Base-by-base conservation (phyloP, 306 rosid species). In the Quercus robur region DNA sequence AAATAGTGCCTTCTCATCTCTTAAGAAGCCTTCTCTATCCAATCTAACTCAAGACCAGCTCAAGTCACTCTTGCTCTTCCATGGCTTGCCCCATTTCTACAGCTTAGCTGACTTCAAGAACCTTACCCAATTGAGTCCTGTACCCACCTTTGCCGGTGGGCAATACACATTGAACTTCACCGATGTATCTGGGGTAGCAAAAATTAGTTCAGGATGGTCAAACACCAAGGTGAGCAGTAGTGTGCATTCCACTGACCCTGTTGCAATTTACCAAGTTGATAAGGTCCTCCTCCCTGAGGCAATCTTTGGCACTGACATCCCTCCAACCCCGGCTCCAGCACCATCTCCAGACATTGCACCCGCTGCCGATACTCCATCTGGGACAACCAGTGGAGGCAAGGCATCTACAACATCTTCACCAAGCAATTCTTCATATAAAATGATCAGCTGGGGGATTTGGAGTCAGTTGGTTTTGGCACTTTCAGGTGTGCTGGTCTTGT, bases 71-170 rank as follows among this genome's bases (percentile, higher is more conserved):
- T 17, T 91, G 38, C 88, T 90, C 17, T 95, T 93, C 91, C 99
- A 95, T 80, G 98, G 90, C 41, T 76, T 95, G 88, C 88, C 98
- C 8, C 97, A 89, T 78, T 95, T 83, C 93, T 95, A 93, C 83
- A 68, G 93, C 6, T 82, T 95, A 0, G 66, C 99, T 4, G 94
- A 90, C n/a, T 93, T 95, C 91, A 91, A 70, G 41, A 88, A 83
- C 72, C 96, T 95, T 4, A 93, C 93, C 81, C 46, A 83, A 63
- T 68, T 69, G 23, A 57, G 90, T 75, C 92, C 91, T 1, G 84
- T 93, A 26, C 67, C 94, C 28, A 93, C 99, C 20, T 81, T 95
- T 73, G 99, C 97, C 0, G 97, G 99, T 33, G 97, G 97, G 0
- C 84, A 73, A 56, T 93, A 81, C 90, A 76, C 87, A 30, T 68